Conservation (phyloP, 768 basidiomycete genomes). For the Agrocybe praecox region DNA sequence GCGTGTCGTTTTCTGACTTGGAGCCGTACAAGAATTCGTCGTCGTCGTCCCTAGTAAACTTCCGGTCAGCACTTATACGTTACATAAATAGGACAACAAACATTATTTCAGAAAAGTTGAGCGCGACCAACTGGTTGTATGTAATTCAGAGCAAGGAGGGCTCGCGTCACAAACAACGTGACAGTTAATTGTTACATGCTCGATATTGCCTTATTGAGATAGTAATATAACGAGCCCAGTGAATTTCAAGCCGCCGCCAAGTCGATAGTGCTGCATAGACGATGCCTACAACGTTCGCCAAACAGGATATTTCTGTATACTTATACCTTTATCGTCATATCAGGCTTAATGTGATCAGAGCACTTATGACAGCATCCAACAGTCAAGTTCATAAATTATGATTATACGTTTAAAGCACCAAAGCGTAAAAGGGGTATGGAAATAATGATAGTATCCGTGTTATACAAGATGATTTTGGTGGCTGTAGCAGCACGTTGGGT, state of each 20-base stretch:
- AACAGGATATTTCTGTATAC: too few relatives aligned
- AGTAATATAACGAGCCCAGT: not conserved
- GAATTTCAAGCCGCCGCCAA: not conserved
- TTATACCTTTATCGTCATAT: not conserved
- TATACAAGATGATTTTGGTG: constrained; percentile 16
- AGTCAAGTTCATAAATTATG: not conserved
- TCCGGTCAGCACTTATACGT: not conserved
- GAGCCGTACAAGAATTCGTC: constrained; percentile 81
- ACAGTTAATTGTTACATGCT: not conserved
- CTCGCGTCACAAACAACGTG: not conserved
- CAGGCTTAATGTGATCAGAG: not conserved
- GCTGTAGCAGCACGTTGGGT: not conserved
- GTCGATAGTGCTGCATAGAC: too few relatives aligned
- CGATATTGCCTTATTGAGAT: not conserved
- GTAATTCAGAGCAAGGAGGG: not conserved
- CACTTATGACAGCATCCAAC: not conserved
- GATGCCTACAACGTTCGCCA: too few relatives aligned
- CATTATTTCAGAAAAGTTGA: constrained; percentile 2
- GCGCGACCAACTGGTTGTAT: not conserved
- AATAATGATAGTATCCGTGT: constrained; percentile 15
- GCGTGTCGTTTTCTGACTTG: constrained; percentile 35
- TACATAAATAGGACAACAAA: not conserved
- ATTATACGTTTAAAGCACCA: not conserved
- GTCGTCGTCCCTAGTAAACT: constrained; percentile 67
- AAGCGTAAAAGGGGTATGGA: not conserved